Evolutionary conservation across 768 basidiomycete genomes (phyloP), one percentile per base, ranked within the genome.

Genomic region (Obba rivulosa): DNA sequence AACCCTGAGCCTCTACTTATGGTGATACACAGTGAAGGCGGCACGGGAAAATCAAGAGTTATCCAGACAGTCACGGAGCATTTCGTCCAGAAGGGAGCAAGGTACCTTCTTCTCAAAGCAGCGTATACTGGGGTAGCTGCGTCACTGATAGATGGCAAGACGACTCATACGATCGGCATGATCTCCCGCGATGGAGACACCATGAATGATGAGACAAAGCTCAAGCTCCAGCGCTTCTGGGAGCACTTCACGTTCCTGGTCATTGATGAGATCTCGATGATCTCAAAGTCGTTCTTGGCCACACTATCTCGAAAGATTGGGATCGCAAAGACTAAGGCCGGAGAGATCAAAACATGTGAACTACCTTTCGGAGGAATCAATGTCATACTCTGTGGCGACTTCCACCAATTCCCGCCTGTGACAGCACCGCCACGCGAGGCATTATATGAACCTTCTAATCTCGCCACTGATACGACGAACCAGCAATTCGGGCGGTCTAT

Each of bases 331-430:
- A 35, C 9, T n/a, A 13, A 25, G 45, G 7, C 18, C 48, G 40
- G 8, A 36, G 28, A 3, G n/a, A n/a, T n/a, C n/a, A n/a, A n/a
- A n/a, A n/a, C n/a, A n/a, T n/a, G n/a, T n/a, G n/a, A 54, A 47
- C 4, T 40, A 2, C 52, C 64, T 0, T 75, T 74, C 49, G 68
- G 67, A 2, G 67, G 71, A 0, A 56, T 73, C 48, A 70, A 68
- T 45, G 57, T 76, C 4, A 68, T 74, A 3, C 18, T 75, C 3
- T 55, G 57, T 18, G 74, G 75, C 0, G 71, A 75, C 41, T 64
- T 73, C 72, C 75, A 45, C 75, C 74, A 55, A 74, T 76, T 51
- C 73, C n/a, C 72, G 3, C 73, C 71, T 0, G 72, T 76, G n/a
- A n/a, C n/a, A 5, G 55, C 44, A 9, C 16, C 4, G 0, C 57